A percentile compares a stretch with the other conserved stretches of the same genome.
Evolutionary conservation across 805 yeast genomes (phyloP).

Genomic region (Barnettozyma botsteinii): DNA sequence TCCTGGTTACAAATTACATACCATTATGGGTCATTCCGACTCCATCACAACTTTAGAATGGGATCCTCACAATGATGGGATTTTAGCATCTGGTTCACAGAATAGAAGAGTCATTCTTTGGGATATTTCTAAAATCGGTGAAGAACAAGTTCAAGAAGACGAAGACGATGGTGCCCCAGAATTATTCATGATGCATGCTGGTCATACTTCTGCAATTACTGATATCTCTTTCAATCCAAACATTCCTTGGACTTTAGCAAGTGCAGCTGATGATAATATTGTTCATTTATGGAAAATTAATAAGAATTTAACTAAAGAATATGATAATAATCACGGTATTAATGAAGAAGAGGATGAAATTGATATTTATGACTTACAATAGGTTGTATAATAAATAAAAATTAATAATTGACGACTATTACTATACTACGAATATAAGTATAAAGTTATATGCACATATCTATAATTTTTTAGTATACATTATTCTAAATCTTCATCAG

Average conservation of each 20-base stretch:
- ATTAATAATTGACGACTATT: too few species aligned
- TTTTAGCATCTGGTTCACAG: slow-evolving; percentile 68
- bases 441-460: background rate
- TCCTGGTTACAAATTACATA: slow-evolving; percentile 45
- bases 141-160: slow-evolving; percentile 80
- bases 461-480: background rate
- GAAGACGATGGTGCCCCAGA: slow-evolving; percentile 91
- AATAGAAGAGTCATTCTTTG: slow-evolving; percentile 73
- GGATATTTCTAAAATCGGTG: slow-evolving; percentile 78
- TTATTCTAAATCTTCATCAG: slow-evolving; percentile 4
- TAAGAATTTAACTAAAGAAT: slow-evolving; percentile 31
- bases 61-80: slow-evolving; percentile 71
- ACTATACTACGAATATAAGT: background rate
- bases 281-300: slow-evolving; percentile 42
- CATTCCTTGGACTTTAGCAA: slow-evolving; percentile 71
- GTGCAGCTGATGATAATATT: slow-evolving; percentile 42
- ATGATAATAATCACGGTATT: background rate
- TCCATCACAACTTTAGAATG: slow-evolving; percentile 69
- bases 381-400: background rate
- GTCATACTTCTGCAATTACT: slow-evolving; percentile 73
- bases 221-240: slow-evolving; percentile 65
- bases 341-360: slow-evolving; percentile 15
- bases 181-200: slow-evolving; percentile 86
- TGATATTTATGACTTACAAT: slow-evolving; percentile 20
- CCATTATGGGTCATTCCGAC: slow-evolving; percentile 77